Evolutionary conservation across 2,329 filamentous ascomycete genomes (phyloP).

Genomic region (Xylaria sp.): DNA sequence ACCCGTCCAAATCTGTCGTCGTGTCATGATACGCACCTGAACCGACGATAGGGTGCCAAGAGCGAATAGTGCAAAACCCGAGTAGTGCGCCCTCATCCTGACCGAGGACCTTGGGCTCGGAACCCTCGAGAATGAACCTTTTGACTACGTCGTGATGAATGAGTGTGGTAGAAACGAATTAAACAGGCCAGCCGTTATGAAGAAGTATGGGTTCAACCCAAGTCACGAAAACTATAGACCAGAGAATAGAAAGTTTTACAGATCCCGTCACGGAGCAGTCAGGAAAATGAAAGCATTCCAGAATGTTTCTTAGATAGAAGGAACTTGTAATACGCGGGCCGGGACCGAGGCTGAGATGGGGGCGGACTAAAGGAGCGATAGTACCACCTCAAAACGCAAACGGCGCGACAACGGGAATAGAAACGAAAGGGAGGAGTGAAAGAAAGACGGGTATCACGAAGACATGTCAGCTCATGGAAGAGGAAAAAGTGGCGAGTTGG

Average conservation of each 20-base stretch:
- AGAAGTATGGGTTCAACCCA: slow-evolving; percentile 31
- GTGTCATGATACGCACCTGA: slow-evolving; percentile 31
- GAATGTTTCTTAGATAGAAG: slow-evolving; percentile 27
- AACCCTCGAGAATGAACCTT: neutral
- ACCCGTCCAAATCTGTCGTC: neutral
- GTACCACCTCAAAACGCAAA: slow-evolving; percentile 27
- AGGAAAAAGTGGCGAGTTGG: neutral
- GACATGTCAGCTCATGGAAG: slow-evolving; percentile 32
- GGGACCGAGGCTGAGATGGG: slow-evolving; percentile 4
- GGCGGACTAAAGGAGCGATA: slow-evolving; percentile 34
- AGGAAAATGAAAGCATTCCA: slow-evolving; percentile 32
- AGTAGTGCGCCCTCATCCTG: slow-evolving; percentile 33
- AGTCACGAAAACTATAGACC: slow-evolving; percentile 2
- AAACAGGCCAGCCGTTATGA: slow-evolving; percentile 36
- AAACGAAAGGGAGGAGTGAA: slow-evolving; percentile 7
- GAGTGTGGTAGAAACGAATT: neutral
- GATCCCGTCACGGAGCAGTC: slow-evolving; percentile 19
- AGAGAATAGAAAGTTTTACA: slow-evolving; percentile 5
- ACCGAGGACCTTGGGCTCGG: neutral
- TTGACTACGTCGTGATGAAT: slow-evolving; percentile 7
- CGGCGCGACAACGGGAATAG: slow-evolving; percentile 12
- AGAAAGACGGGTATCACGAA: slow-evolving; percentile 21
- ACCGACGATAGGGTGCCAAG: slow-evolving; percentile 27
- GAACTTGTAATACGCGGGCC: neutral
- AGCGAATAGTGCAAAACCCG: slow-evolving; percentile 27